Evolutionary conservation across 208 protist genomes (phyloP), one percentile per base, ranked within the genome.

Genomic region (Trypanosoma mega): DNA sequence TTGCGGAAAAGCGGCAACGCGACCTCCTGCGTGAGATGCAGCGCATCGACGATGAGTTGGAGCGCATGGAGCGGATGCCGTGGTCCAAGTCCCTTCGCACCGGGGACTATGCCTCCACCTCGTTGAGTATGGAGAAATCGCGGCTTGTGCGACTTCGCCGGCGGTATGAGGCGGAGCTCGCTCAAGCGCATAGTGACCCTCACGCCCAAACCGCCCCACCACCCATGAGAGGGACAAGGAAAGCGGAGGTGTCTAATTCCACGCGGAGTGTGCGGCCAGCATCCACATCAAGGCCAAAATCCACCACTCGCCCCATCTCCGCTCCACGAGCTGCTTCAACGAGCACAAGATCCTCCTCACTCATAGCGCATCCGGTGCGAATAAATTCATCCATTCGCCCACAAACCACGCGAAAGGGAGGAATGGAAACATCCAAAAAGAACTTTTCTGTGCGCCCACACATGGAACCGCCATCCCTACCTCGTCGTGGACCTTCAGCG

Each of bases 1-100:
- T 23, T 5, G 6, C 46, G 6, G 36, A 8, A 21, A 33, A 46
- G n/a, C 52, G 41, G 26, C 63, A 54, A 26, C 46, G 36, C 7
- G 60, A 34, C 33, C 52, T 69, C 44, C 33, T 62, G 29, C 63
- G 63, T 0, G 53, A 62, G 41, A 69, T 69, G 14, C 26, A 41
- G n/a, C 46, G 60, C 12, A 56, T 69, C 27, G 63, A 69, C 60
- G 34, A 8, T 5, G 54, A 60, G 27, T 37, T 69, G 43, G 14
- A 41, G 9, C 53, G 52, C 2, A 49, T 62, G 23, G 63, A 57
- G 26, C 0, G 46, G 39, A 20, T 69, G 2, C 47, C 47, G 31
- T 60, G 53, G 54, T 43, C 18, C 2, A 62, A 36, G 26, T 52
- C 54, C 0, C 34, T 62, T 9, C 44, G 63, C 18, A 18, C 45